Base-by-base conservation (phyloP, 768 basidiomycete species). In the Coprinellus aureogranulatus region DNA sequence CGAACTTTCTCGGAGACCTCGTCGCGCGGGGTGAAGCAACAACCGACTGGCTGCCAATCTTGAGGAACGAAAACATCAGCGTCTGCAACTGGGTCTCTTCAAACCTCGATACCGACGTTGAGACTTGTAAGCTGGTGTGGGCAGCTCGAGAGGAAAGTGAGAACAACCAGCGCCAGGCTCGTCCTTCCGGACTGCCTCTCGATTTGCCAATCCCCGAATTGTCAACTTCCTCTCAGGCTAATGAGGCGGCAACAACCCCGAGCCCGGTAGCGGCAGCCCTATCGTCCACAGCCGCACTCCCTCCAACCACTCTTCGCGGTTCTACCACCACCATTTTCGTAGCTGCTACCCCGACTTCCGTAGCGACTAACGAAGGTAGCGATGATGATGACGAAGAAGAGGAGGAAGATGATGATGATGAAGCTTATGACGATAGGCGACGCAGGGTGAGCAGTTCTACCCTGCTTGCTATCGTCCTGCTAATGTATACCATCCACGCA, bases 91-190 rank as follows among this genome's bases (percentile, higher is more conserved):
- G 73, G 63, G 77, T 86, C 3, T 84, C 85, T 30, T 66, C 67
- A 28, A 65, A 75, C 60, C 66, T 80, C 46, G 68, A 72, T 56
- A 67, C 72, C 20, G 67, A 75, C 55, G 69, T 66, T 8, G 68
- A 65, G 25, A 58, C 64, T 20, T 91, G 89, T 64, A 61, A 70
- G 25, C 65, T 86, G 39, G 74, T 90, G 41, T 91, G 86, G 84
- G 74, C 67, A 20, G 25, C 10, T 41, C 57, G 45, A 64, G 61
- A 37, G 30, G n/a, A 41, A 20, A 14, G 25, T 41, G 30, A 22
- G 16, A 20, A n/a, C n/a, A n/a, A n/a, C n/a, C n/a, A n/a, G n/a
- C n/a, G n/a, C n/a, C n/a, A n/a, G n/a, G n/a, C n/a, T n/a, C n/a
- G n/a, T n/a, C n/a, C n/a, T n/a, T n/a, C n/a, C 22, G 25, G 39